Evolutionary conservation across 192 early-diverging fungal species (phyloP).

Genomic region (Chytriomyces sp.): DNA sequence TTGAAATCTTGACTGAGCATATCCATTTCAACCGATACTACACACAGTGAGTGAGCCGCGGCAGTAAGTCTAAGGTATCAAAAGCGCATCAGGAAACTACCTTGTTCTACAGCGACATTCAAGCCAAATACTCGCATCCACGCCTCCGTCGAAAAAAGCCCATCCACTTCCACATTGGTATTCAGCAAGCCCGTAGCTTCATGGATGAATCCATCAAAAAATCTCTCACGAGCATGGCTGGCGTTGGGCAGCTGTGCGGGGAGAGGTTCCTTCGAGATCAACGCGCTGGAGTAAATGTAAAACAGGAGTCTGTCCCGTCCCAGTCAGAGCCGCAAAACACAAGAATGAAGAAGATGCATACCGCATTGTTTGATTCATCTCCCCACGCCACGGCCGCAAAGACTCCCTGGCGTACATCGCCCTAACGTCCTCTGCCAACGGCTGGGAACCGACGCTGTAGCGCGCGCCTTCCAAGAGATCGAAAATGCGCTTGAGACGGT

Average conservation of each 20-base stretch:
- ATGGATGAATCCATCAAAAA: slow-evolving; percentile 1
- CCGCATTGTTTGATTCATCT: slow-evolving; percentile 5
- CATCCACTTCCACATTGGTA: neutral
- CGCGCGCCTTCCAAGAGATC: neutral
- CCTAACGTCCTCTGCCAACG: neutral
- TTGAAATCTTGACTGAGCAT: neutral
- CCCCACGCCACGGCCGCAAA: slow-evolving; percentile 5
- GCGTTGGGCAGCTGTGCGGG: slow-evolving; percentile 13
- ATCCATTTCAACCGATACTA: slow-evolving; percentile 7
- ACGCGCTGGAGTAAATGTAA: slow-evolving; percentile 2
- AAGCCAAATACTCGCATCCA: slow-evolving; percentile 12
- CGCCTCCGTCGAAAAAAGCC: neutral
- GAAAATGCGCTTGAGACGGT: neutral
- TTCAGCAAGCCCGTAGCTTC: neutral
- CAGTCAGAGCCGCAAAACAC: neutral
- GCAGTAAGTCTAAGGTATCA: neutral
- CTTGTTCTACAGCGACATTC: neutral
- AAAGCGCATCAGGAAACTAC: neutral
- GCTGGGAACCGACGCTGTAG: neutral
- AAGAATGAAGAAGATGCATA: neutral
- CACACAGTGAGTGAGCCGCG: neutral
- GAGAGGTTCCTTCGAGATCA: slow-evolving; percentile 18
- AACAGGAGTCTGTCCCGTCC: slow-evolving; percentile 10
- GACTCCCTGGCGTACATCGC: neutral
- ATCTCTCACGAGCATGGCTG: neutral